phyloP scores from a whole-genome alignment of 768 basidiomycete species.

The Coprinopsis marcescibilis region DNA sequence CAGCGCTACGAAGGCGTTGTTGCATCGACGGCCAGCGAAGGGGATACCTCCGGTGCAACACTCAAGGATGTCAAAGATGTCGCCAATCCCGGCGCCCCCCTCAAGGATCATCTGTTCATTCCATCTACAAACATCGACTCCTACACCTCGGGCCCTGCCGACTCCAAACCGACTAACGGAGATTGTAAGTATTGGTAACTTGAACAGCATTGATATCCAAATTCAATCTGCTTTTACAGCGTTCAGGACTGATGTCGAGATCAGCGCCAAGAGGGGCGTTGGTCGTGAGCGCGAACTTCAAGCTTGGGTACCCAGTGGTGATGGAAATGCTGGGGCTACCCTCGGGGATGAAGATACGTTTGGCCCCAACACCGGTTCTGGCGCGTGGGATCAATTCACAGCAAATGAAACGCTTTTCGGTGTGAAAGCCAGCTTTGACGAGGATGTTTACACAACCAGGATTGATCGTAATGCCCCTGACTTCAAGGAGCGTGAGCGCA shows the following conservation, averaged over 20 bases:
- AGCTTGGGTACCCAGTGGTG: slow-evolving; percentile 64
- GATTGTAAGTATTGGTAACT: slow-evolving; percentile 48
- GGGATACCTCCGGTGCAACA: slow-evolving; percentile 65
- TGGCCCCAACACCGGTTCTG: slow-evolving; percentile 35
- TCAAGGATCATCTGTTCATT: slow-evolving; percentile 67
- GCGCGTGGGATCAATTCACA: slow-evolving; percentile 86
- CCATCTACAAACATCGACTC: slow-evolving; percentile 66
- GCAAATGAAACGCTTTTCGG: slow-evolving; percentile 93
- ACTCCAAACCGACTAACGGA: slow-evolving; percentile 61
- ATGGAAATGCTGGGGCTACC: slow-evolving; percentile 24
- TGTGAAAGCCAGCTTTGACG: slow-evolving; percentile 85
- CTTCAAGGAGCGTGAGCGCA: slow-evolving; percentile 82
- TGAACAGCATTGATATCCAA: not conserved
- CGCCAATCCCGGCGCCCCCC: slow-evolving; percentile 55
- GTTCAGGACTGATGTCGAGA: slow-evolving; percentile 22
- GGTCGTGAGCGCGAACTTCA: slow-evolving; percentile 73
- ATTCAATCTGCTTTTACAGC: not conserved
- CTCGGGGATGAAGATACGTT: slow-evolving; percentile 65
- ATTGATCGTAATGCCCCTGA: slow-evolving; percentile 80
- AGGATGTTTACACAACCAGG: slow-evolving; percentile 92
- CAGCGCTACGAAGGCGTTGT: slow-evolving; percentile 75
- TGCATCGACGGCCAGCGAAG: slow-evolving; percentile 52
- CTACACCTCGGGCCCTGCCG: slow-evolving; percentile 71
- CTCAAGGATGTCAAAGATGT: slow-evolving; percentile 78
- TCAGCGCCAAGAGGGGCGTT: slow-evolving; percentile 48